Base-by-base conservation (phyloP, 2,329 filamentous ascomycete genomes). In the Aspergillus sojae region DNA sequence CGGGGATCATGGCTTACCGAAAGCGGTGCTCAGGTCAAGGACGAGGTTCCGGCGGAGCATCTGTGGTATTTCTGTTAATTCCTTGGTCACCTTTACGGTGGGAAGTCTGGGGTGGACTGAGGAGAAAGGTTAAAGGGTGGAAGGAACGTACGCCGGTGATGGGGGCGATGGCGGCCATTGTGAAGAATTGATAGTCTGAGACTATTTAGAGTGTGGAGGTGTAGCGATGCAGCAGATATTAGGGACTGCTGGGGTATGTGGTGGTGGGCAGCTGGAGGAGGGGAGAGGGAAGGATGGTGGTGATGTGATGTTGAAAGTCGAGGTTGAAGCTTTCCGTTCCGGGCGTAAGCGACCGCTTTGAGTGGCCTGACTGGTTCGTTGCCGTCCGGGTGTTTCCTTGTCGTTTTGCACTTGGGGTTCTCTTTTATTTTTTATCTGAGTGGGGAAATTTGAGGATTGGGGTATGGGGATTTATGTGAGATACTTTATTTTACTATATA, bases 41-140 rank as follows among this genome's bases (percentile, higher is more conserved):
- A 91, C 87, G 64, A 90, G 81, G 75, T 83, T 83, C 77, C 86
- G 83, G 77, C 86, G 86, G 80, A 90, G 86, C 85, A 89, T 89
- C 87, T 89, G 73, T 23, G 26, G 1, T 26, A 26, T 53, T n/a
- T 14, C 19, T n/a, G 50, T 55, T 60, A 46, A 50, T 21, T 34
- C 19, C 26, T 58, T 55, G 26, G 30, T 43, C 19, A 12, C 12
- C 57, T 50, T 53, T 19, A 57, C 3, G 39, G 39, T 41, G 39
- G 39, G 16, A n/a, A n/a, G 39, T n/a, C 39, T n/a, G 16, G 39
- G 39, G 19, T 41, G 9, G 39, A 19, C 19, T 19, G 39, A 41
- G 39, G 39, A n/a, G 19, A 41, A n/a, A 41, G 39, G 5, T 55
- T 46, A 36, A 23, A 36, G 34, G 34, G 12, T 34, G 11, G 28